Evolutionary conservation across 2,329 filamentous ascomycete genomes (phyloP), one percentile per base, ranked within the genome.

Genomic region (Neonectria magnoliae): DNA sequence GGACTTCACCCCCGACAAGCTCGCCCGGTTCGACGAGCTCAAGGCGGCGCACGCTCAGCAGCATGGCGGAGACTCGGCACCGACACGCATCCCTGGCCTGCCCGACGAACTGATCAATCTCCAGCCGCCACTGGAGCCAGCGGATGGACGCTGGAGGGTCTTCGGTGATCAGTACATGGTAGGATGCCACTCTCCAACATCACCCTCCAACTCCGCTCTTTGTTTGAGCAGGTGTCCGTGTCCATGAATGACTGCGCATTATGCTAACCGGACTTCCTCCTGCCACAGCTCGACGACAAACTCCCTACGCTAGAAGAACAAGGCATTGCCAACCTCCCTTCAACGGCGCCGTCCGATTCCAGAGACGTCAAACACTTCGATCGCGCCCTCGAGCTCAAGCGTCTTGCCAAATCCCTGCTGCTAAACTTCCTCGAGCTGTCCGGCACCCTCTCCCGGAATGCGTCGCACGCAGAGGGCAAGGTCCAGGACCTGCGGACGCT

Each of bases 401-500:
- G 90, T 55, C 86, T 98, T 31, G 89, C 92, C 66, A 97, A 97
- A 76, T 95, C 92, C 4, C 83, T 97, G 1, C 84, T 98, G 0
- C 84, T 98, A 48, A 97, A 95, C 76, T 98, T 97, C 75, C 85
- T 98, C 48, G 93, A 97, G 75, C 87, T 98, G 5, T 83, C 91
- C 0, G 93, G 93, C 60, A 69, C 67, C 22, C 68, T 78, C 38
- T 71, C 72, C 13, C 65, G 67, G 18, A 71, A 69, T 25, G 77
- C 79, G 0, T 50, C 71, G 45, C 71, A 91, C 76, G 91, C 89
- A 56, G 83, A 87, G 27, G 85, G 88, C 45, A 97, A 97, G 76
- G 85, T 95, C 50, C 84, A 88, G 48, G 91, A 98, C 77, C 80
- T 99, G 33, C 87, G 91, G 73, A 94, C 91, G 16, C 82, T 98